A percentile compares a stretch with the other conserved stretches of the same genome.
phyloP scores from a whole-genome alignment of 2,329 filamentous ascomycete species.

The Aureobasidium sp. region DNA sequence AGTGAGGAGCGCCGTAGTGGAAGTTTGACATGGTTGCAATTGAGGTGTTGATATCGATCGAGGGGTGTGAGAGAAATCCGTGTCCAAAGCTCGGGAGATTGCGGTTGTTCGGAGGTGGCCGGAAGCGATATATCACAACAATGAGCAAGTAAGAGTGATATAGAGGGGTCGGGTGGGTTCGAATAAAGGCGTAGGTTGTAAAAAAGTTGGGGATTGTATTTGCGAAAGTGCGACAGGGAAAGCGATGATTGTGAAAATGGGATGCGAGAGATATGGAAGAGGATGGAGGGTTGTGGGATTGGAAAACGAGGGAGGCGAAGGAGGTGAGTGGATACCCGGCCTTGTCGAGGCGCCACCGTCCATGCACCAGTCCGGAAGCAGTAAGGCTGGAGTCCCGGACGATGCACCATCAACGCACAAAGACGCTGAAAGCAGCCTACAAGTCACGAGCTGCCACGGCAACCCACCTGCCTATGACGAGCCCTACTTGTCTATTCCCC shows the following conservation, averaged over 20 bases:
- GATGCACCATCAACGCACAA: constrained; percentile 6
- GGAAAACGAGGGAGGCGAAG: constrained; percentile 8
- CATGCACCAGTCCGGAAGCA: background rate
- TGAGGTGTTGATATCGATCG: constrained; percentile 10
- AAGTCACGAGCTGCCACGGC: constrained; percentile 14
- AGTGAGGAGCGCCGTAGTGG: constrained; percentile 42
- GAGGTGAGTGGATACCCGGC: background rate
- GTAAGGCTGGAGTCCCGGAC: background rate
- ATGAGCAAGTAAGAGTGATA: constrained; percentile 7
- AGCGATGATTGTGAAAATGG: constrained; percentile 3
- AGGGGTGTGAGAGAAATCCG: constrained; percentile 14
- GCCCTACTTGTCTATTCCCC: background rate
- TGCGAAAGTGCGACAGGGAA: constrained; percentile 7
- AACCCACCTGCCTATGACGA: constrained; percentile 13
- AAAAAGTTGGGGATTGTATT: background rate
- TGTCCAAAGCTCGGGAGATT: constrained; percentile 16
- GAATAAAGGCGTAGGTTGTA: constrained; percentile 6
- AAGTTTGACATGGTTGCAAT: constrained; percentile 41
- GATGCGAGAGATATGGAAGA: constrained; percentile 13
- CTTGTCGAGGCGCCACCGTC: background rate
- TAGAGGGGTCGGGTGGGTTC: background rate
- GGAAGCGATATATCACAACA: constrained; percentile 18
- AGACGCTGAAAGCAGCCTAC: constrained; percentile 10
- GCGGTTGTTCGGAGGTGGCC: constrained; percentile 17
- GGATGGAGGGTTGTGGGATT: constrained; percentile 3